Evolutionary conservation across 441 rosid species (phyloP).

Genomic region (Erodium chrysanthum): DNA sequence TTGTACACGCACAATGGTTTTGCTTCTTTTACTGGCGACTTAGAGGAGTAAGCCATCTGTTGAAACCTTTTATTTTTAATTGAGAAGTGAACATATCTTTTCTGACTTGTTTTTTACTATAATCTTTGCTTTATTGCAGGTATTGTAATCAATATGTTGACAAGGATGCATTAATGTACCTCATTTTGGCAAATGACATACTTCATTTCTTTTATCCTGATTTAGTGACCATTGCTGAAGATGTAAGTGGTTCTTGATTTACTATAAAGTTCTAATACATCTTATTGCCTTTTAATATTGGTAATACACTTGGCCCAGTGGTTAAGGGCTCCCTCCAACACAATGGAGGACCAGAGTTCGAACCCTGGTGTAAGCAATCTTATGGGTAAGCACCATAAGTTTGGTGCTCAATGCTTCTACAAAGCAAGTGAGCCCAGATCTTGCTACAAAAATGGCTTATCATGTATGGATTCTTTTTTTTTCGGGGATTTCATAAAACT

Average conservation of each 20-base stretch:
- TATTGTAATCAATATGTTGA: slow-evolving; percentile 92
- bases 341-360: too few relatives aligned
- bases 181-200: slow-evolving; percentile 86
- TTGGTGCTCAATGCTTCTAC: too few relatives aligned
- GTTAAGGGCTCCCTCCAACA: too few relatives aligned
- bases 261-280: not conserved
- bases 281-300: not conserved
- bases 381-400: too few relatives aligned
- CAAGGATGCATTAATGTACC: slow-evolving; percentile 78
- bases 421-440: too few relatives aligned
- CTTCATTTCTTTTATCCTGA: slow-evolving; percentile 75
- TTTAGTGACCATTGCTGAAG: slow-evolving; percentile 89
- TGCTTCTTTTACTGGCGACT: slow-evolving; percentile 64
- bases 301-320: not conserved
- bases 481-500: slow-evolving; percentile 12
- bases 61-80: not conserved
- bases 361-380: too few relatives aligned
- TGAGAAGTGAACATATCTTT: not conserved
- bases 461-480: not conserved
- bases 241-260: slow-evolving; percentile 44
- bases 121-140: slow-evolving; percentile 37
- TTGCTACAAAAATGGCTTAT: too few relatives aligned
- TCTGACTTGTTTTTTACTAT: not conserved
- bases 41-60: slow-evolving; percentile 72
- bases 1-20: slow-evolving; percentile 89